These are phyloP conservation scores for Zygosaccharomyces pseudobailii DNA, from an alignment of 1,139 yeast species.

Conservation along the genomic window DNA sequence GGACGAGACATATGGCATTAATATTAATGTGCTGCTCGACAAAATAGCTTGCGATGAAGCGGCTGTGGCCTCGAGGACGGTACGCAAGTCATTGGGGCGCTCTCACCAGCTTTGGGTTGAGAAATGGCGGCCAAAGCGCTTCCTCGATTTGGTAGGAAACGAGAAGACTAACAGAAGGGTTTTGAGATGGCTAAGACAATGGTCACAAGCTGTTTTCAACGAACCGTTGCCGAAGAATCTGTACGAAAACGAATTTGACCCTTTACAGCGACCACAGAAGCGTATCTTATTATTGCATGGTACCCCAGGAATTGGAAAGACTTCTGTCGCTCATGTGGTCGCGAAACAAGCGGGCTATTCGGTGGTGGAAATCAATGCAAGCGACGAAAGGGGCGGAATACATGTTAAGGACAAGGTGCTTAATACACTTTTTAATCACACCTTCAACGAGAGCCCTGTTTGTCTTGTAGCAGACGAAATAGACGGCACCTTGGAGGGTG, in stretches of 20 bases:
- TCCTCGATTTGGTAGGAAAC: conserved; percentile 74
- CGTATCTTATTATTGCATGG: conserved; percentile 77
- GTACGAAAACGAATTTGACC: conserved; percentile 39
- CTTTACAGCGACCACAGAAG: conserved; percentile 63
- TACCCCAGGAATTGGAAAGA: conserved; percentile 95
- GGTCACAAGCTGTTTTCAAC: conserved; percentile 69
- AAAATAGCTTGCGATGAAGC: conserved; percentile 24
- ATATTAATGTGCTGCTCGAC: conserved; percentile 35
- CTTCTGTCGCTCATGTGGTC: conserved; percentile 79
- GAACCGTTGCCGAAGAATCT: conserved; percentile 33
- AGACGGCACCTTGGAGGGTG: conserved; percentile 83
- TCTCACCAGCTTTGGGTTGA: conserved; percentile 57
- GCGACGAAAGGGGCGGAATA: conserved; percentile 69
- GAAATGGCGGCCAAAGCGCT: conserved; percentile 72
- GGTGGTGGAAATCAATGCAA: conserved; percentile 82
- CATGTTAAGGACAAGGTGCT: conserved; percentile 56
- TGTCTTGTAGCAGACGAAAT: conserved; percentile 86
- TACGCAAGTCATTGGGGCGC: neutral
- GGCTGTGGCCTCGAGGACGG: neutral
- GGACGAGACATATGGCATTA: conserved; percentile 36
- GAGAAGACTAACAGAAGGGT: conserved; percentile 70
- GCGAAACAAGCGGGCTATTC: conserved; percentile 81
- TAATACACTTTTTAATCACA: conserved; percentile 64
- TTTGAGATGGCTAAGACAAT: conserved; percentile 73
- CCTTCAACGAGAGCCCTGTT: conserved; percentile 56